Evolutionary conservation across 2,329 filamentous ascomycete species (phyloP).

Genomic region (Aspergillus sp.): DNA sequence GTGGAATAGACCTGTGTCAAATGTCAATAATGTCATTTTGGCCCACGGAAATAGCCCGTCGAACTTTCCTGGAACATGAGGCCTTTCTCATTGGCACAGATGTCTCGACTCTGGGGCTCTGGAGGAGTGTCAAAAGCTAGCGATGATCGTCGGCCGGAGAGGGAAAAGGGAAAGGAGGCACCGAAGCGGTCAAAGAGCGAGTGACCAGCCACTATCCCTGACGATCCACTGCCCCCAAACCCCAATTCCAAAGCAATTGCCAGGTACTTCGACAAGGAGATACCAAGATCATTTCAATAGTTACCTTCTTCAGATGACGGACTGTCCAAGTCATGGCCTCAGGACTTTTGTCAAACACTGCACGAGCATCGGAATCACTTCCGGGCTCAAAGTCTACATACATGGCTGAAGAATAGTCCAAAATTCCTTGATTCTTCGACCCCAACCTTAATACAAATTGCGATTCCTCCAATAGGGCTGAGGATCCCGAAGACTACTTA

Average conservation of each 20-base stretch:
- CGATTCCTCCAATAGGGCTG: background rate
- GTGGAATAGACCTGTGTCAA: background rate
- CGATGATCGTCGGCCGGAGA: conserved; percentile 4
- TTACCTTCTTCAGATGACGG: background rate
- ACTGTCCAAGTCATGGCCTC: background rate
- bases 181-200: background rate
- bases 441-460: background rate
- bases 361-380: background rate
- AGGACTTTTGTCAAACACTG: background rate
- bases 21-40: conserved; percentile 4
- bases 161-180: background rate
- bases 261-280: too few relatives aligned
- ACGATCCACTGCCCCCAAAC: background rate
- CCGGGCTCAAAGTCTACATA: background rate
- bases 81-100: background rate
- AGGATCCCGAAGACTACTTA: background rate
- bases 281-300: background rate
- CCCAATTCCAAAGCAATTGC: background rate
- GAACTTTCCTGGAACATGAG: background rate
- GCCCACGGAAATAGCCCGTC: background rate
- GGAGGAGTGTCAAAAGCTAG: conserved; percentile 1
- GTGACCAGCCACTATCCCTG: background rate
- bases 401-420: background rate
- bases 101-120: background rate
- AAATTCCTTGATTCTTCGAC: background rate